Percentiles rank a stretch among this genome's conserved stretches.
Evolutionary conservation across 139 green algal genomes (phyloP).

Genomic region (Micromonas pusilla): DNA sequence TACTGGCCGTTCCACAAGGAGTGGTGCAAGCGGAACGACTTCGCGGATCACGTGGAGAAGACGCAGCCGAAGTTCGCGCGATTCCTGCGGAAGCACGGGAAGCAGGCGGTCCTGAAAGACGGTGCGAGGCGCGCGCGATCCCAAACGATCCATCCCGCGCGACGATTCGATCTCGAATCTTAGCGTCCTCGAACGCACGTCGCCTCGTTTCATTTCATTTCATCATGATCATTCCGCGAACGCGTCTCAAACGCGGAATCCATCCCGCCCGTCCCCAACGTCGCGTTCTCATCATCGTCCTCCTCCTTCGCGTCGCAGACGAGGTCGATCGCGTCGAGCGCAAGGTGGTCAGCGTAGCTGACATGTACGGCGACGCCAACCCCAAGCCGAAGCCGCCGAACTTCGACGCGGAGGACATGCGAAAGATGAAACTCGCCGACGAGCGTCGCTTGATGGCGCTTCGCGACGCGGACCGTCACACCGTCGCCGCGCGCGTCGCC

Average conservation of each 20-base stretch:
- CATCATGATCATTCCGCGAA: too few relatives aligned
- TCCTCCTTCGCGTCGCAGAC: too few relatives aligned
- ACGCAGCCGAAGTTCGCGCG: conserved; percentile 74
- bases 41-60: conserved; percentile 71
- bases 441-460: conserved; percentile 14
- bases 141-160: neutral
- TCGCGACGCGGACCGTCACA: neutral
- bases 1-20: conserved; percentile 85
- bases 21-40: conserved; percentile 75
- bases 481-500: neutral
- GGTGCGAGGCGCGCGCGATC: conserved; percentile 35
- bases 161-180: neutral
- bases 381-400: conserved; percentile 55
- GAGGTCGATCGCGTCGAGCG: conserved; percentile 83
- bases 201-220: too few relatives aligned
- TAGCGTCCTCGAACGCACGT: too few relatives aligned
- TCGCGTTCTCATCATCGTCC: too few relatives aligned
- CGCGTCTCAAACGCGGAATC: too few relatives aligned
- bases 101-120: conserved; percentile 64
- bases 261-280: too few relatives aligned
- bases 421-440: conserved; percentile 37
- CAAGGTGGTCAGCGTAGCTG: conserved; percentile 70
- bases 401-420: conserved; percentile 49
- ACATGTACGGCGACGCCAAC: conserved; percentile 80
- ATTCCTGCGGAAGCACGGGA: conserved; percentile 76